Base-by-base conservation (phyloP, 1,139 yeast species). In the Suzukiozyma palmioleophila region DNA sequence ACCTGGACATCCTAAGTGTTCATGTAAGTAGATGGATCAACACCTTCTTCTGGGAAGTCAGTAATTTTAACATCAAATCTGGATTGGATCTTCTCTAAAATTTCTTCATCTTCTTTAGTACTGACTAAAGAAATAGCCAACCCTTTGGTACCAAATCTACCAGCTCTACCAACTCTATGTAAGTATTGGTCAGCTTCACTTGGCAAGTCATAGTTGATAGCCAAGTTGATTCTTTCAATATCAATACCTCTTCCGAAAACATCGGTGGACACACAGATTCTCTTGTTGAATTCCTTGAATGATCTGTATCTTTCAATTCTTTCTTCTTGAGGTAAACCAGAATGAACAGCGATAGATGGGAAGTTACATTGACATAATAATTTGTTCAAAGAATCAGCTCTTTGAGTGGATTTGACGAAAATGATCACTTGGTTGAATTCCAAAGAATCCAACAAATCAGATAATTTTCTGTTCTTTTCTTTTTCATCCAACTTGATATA, bases 91-190 rank as follows among this genome's bases (percentile, higher is more conserved):
- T 88, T 85, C 58, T 79, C 88, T 65, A 94, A 77, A 39, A 90
- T 87, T 69, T 84, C 88, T 65, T 88, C 89, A 60, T 92, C 98
- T 49, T 83, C 94, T 55, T 81, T 84, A 44, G 81, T 75, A 32
- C 95, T 77, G 41, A 92, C 95, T 54, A 92, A 86, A 37, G 97
- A 88, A 46, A 92, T 77, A 40, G 97, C 96, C 57, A 92, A 81
- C 72, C 98, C 98, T 74, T 92, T 92, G 63, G 98, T 92, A 75
- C 98, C 98, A 59, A 92, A 92, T 78, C 98, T 89, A 70, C 98
- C 98, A 53, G 98, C 98, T 81, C 98, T 89, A 63, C 98, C 98
- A 47, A 92, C 98, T 74, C 98, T 87, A 75, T 92, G 98, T 63
- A 92, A 80, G 70, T 92, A 92, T 69, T 92, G 97, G 69, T 92